Percentiles rank a stretch among this genome's conserved stretches.
phyloP scores from a whole-genome alignment of 345 rosid species.

The Citrus cavaleriei region DNA sequence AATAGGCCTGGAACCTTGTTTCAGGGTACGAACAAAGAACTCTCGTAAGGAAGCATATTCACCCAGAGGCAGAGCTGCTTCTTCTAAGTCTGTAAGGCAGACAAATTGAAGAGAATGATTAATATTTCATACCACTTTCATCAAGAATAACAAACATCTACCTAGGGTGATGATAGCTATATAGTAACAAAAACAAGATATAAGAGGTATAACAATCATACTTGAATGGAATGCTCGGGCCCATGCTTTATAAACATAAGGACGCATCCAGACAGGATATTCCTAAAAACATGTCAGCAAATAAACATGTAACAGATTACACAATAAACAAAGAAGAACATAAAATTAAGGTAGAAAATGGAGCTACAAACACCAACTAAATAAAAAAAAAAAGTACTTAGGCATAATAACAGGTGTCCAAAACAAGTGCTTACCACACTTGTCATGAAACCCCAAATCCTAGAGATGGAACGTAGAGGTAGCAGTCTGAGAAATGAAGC shows the following conservation, averaged over 20 bases:
- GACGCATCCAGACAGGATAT: slow-evolving; percentile 81
- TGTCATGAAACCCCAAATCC: slow-evolving; percentile 79
- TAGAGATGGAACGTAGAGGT: slow-evolving; percentile 84
- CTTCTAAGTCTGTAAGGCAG: slow-evolving; percentile 71
- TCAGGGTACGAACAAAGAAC: slow-evolving; percentile 85
- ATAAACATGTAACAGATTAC: slow-evolving; percentile 5
- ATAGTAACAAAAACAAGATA: neutral
- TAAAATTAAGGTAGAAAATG: neutral
- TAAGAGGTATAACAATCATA: slow-evolving; percentile 30
- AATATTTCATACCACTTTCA: neutral
- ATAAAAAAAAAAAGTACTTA: neutral
- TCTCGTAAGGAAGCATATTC: slow-evolving; percentile 71
- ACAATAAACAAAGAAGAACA: neutral
- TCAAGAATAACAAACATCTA: neutral
- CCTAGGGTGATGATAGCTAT: neutral
- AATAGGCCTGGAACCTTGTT: slow-evolving; percentile 88
- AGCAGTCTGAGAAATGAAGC: slow-evolving; percentile 76
- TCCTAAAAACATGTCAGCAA: slow-evolving; percentile 45
- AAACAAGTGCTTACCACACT: slow-evolving; percentile 44
- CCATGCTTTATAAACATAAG: slow-evolving; percentile 81
- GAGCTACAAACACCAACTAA: neutral
- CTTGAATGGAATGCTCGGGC: slow-evolving; percentile 94
- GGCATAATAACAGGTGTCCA: neutral
- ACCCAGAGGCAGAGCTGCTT: slow-evolving; percentile 82
- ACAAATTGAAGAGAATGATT: neutral